Percentiles rank a stretch among this genome's conserved stretches.
These are phyloP conservation scores for Thalassiosira mediterranea DNA, from an alignment of 352 stramenopile species.

Conservation along the genomic window DNA sequence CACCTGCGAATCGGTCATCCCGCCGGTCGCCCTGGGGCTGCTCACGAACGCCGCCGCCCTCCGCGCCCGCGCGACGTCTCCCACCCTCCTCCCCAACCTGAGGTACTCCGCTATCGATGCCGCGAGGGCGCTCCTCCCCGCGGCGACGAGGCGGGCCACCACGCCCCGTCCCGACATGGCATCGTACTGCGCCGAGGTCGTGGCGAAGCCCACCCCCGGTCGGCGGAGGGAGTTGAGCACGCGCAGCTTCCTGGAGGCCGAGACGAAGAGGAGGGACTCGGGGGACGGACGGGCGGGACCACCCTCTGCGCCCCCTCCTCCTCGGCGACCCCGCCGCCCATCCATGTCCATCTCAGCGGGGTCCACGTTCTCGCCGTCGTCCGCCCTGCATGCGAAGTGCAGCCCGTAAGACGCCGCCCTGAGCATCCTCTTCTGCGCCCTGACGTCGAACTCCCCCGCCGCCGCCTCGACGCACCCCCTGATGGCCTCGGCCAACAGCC, in stretches of 20 bases:
- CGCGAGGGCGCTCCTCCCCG: conserved; percentile 68
- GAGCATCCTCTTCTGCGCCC: conserved; percentile 76
- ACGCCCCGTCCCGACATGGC: conserved; percentile 66
- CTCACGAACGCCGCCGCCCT: conserved; percentile 74
- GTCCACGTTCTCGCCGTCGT: conserved; percentile 40
- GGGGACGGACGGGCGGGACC: conserved; percentile 48
- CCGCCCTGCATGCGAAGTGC: conserved; percentile 78
- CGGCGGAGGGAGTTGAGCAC: conserved; percentile 73
- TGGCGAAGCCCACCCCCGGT: conserved; percentile 65
- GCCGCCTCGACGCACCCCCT: conserved; percentile 68
- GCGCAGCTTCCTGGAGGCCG: conserved; percentile 64
- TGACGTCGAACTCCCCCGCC: conserved; percentile 73
- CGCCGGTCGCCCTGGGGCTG: conserved; percentile 7
- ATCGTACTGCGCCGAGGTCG: conserved; percentile 78
- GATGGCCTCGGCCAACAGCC: conserved; percentile 70
- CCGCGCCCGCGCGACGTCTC: conserved; percentile 68
- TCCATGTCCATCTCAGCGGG: not conserved
- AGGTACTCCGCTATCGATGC: conserved; percentile 74
- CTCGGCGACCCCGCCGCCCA: too few relatives aligned
- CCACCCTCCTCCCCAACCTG: conserved; percentile 63
- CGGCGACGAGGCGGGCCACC: conserved; percentile 65
- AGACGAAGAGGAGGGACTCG: conserved; percentile 66
- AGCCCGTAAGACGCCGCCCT: conserved; percentile 78
- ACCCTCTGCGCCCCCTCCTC: not conserved
- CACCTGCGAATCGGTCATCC: conserved; percentile 68